These are phyloP conservation scores for Coemansia umbellata DNA, from an alignment of 192 early-diverging fungal genomes.

Conservation along the genomic window DNA sequence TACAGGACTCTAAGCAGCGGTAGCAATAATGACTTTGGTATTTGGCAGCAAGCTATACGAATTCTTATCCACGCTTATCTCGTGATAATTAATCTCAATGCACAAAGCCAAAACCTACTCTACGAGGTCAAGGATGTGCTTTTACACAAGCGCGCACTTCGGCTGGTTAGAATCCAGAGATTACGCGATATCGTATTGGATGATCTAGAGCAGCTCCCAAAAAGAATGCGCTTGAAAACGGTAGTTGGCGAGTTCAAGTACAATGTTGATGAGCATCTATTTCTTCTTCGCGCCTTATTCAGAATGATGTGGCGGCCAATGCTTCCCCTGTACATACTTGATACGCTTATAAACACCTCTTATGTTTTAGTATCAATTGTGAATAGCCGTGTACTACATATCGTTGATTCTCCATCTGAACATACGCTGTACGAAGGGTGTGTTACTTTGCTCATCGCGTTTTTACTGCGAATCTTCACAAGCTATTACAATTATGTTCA, in stretches of 20 bases:
- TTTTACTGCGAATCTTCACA: not conserved
- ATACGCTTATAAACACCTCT: constrained; percentile 2
- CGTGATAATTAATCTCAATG: constrained; percentile 10
- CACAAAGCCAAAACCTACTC: constrained; percentile 7
- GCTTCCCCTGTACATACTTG: constrained; percentile 23
- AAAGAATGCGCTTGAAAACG: constrained; percentile 8
- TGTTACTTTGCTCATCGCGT: constrained; percentile 1
- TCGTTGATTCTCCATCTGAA: constrained; percentile 19
- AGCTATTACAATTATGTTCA: not conserved
- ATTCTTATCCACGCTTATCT: constrained; percentile 3
- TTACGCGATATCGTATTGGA: constrained; percentile 17
- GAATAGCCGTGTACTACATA: constrained; percentile 8
- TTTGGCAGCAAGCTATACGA: not conserved
- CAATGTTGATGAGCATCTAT: constrained; percentile 25
- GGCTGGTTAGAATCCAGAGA: constrained; percentile 18
- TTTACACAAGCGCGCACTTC: constrained; percentile 9
- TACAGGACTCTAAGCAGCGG: constrained; percentile 7
- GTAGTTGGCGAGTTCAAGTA: constrained; percentile 27
- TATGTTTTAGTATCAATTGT: not conserved
- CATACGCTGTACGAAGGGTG: constrained; percentile 27
- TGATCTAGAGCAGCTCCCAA: constrained; percentile 23
- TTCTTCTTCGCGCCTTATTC: constrained; percentile 29
- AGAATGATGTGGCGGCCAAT: constrained; percentile 44
- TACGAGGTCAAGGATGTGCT: not conserved
- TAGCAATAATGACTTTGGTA: not conserved